Conservation (phyloP, 768 basidiomycete genomes). For the Lyophyllum semitale region DNA sequence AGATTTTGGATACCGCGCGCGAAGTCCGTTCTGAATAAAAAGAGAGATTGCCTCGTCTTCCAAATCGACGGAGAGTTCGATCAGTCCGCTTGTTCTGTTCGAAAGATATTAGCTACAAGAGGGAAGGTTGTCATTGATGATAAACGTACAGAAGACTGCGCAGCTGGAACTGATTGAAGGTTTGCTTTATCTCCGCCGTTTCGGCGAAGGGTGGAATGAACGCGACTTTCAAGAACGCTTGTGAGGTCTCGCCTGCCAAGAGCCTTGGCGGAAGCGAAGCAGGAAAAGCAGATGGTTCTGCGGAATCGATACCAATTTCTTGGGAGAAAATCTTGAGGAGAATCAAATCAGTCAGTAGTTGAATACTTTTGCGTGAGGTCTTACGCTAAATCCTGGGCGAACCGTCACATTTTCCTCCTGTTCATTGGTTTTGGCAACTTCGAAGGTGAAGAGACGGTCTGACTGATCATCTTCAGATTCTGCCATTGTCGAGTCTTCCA, state of each 20-base stretch:
- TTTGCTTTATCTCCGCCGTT: background rate
- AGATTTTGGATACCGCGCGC: background rate
- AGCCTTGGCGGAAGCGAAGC: conserved; percentile 24
- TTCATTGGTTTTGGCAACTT: conserved; percentile 55
- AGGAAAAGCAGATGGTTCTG: background rate
- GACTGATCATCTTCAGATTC: conserved; percentile 38
- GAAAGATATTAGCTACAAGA: too few relatives aligned
- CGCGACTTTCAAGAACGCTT: conserved; percentile 39
- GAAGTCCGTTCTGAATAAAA: conserved; percentile 1
- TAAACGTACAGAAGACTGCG: background rate
- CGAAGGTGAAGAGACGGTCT: conserved; percentile 54
- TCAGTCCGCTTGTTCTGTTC: background rate
- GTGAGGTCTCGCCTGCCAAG: conserved; percentile 39
- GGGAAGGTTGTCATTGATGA: background rate
- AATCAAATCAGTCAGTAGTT: background rate
- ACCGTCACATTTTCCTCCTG: conserved; percentile 51
- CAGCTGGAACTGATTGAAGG: background rate
- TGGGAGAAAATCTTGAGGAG: background rate
- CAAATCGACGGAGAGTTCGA: background rate
- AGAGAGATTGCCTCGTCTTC: background rate
- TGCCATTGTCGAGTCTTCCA: conserved; percentile 23
- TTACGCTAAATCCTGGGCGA: conserved; percentile 48
- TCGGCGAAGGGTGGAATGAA: conserved; percentile 16
- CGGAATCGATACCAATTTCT: background rate
- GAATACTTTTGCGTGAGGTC: conserved; percentile 10